Conservation (phyloP, 2,329 filamentous ascomycete genomes). For the Mollisiaceae sp. region DNA sequence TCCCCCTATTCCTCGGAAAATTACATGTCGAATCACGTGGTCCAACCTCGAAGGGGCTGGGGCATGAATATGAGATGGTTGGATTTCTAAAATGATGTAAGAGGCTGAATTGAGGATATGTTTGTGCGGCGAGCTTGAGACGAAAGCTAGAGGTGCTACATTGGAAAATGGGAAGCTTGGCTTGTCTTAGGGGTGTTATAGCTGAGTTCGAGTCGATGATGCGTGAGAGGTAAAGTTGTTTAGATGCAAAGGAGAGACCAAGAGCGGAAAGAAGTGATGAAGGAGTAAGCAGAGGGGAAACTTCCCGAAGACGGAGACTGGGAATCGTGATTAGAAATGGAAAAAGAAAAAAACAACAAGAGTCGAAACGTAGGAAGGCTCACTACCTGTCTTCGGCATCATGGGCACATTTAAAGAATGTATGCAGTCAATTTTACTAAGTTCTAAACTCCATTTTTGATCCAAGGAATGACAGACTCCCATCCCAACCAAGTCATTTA, state of each 20-base stretch:
- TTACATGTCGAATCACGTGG: no score
- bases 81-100: neutral
- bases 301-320: neutral
- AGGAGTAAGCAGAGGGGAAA: neutral
- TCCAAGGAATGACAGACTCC: conserved; percentile 29
- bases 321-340: neutral
- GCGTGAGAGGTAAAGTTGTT: neutral
- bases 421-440: conserved; percentile 31
- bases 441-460: conserved; percentile 15
- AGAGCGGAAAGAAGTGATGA: neutral
- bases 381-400: conserved; percentile 9
- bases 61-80: no score
- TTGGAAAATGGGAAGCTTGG: neutral
- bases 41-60: no score
- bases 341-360: neutral
- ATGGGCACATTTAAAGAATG: conserved; percentile 27
- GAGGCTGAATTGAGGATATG: neutral
- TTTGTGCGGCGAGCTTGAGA: neutral
- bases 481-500: conserved; percentile 19
- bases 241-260: neutral
- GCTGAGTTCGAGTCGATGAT: neutral
- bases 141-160: neutral
- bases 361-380: neutral
- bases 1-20: no score
- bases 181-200: neutral